Conservation (phyloP, 208 protist genomes). For the Acanthamoeba healyi region DNA sequence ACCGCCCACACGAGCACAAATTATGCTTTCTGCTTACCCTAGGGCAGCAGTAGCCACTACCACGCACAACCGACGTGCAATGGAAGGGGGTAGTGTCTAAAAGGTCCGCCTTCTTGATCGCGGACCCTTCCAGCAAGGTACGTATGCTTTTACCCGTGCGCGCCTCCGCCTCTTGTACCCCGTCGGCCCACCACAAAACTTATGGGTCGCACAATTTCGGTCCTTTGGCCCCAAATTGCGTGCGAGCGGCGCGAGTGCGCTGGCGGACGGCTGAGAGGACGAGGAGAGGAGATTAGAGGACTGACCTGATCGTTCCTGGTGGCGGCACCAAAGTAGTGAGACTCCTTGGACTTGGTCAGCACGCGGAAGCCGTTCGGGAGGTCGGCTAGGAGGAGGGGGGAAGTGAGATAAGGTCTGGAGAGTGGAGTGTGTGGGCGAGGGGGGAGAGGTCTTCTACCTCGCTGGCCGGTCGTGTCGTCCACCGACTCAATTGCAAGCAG, state of each 20-base stretch:
- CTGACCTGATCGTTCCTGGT: constrained; percentile 18
- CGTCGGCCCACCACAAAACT: background rate
- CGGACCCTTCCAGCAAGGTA: constrained; percentile 51
- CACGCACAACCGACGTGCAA: constrained; percentile 35
- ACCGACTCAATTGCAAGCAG: constrained; percentile 20
- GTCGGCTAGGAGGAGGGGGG: background rate
- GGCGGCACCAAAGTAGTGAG: background rate
- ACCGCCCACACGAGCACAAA: constrained; percentile 42
- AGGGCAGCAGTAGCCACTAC: constrained; percentile 36
- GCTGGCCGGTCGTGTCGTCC: background rate
- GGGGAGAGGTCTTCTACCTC: background rate
- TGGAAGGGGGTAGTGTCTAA: constrained; percentile 26
- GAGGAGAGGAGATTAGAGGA: background rate
- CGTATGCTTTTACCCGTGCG: background rate
- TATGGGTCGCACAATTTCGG: background rate
- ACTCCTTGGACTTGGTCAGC: constrained; percentile 39
- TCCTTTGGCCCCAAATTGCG: background rate
- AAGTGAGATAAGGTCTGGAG: background rate
- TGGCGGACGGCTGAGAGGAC: background rate
- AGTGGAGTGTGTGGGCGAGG: background rate
- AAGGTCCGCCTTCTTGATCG: constrained; percentile 35
- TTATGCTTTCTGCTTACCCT: constrained; percentile 48
- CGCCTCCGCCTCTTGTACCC: background rate
- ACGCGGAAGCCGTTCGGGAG: constrained; percentile 17
- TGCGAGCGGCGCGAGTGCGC: too few relatives aligned